Conservation (phyloP, 768 basidiomycete genomes). For the Naganishia vaughanmartiniae region DNA sequence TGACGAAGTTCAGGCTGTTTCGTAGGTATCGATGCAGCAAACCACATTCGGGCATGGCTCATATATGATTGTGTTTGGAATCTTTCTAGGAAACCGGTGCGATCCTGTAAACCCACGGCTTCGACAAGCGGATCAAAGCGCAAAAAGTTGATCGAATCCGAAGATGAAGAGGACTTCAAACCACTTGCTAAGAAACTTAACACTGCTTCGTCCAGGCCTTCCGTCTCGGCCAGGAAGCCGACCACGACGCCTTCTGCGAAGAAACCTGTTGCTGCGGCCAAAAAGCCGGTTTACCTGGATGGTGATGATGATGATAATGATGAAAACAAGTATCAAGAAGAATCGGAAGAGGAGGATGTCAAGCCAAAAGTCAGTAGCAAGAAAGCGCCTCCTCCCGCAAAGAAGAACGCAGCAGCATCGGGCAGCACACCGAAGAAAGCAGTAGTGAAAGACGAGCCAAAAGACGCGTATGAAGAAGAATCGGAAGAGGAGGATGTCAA, state of each 20-base stretch:
- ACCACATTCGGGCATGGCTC: neutral
- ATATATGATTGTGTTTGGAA: neutral
- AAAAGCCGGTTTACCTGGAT: conserved; percentile 26
- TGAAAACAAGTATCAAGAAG: conserved; percentile 35
- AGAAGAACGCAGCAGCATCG: conserved; percentile 4
- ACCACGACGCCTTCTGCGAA: conserved; percentile 33
- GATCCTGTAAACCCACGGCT: neutral
- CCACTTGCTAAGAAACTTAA: conserved; percentile 30
- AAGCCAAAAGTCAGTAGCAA: conserved; percentile 15
- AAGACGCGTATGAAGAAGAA: conserved; percentile 36
- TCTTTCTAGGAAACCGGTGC: neutral
- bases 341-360: conserved; percentile 25
- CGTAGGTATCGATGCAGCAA: neutral
- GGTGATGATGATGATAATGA: conserved; percentile 34
- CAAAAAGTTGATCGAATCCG: conserved; percentile 25
- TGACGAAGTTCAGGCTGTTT: conserved; percentile 19
- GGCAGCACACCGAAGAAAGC: conserved; percentile 32
- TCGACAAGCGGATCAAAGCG: conserved; percentile 26
- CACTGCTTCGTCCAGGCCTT: neutral
- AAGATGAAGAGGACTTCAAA: conserved; percentile 29
- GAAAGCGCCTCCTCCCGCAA: neutral
- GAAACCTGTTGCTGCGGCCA: conserved; percentile 25
- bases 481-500: conserved; percentile 11
- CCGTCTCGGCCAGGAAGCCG: conserved; percentile 28
- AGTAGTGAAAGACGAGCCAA: conserved; percentile 32